Percentiles rank a stretch among this genome's conserved stretches.
phyloP scores from a whole-genome alignment of 1,284 basidiomycete genomes.

The Phlebopus sp. region DNA sequence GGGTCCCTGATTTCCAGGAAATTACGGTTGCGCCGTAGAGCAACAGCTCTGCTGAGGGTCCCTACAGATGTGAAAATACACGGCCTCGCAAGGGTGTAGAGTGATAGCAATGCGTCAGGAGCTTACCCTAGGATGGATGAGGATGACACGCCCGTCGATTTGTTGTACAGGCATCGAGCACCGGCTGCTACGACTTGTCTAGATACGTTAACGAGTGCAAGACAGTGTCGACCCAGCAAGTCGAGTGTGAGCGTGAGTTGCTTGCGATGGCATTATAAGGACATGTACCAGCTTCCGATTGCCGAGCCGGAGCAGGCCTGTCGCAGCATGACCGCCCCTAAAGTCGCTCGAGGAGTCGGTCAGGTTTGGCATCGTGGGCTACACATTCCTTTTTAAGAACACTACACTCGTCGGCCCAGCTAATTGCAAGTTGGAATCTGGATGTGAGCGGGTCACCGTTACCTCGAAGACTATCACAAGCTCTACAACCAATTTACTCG shows the following conservation, averaged over 20 bases:
- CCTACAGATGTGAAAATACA: slow-evolving; percentile 42
- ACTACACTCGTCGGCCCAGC: too few relatives aligned
- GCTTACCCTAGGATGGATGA: slow-evolving; percentile 54
- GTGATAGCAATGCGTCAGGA: background rate
- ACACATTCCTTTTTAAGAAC: too few relatives aligned
- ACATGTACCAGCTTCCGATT: background rate
- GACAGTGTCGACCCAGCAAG: background rate
- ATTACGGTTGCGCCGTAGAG: slow-evolving; percentile 82
- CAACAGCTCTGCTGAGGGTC: slow-evolving; percentile 67
- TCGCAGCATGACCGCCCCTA: background rate
- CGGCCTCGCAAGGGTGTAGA: background rate
- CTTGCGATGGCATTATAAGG: background rate
- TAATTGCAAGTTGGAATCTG: too few relatives aligned
- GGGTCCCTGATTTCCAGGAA: slow-evolving; percentile 64
- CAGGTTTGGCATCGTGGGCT: too few relatives aligned
- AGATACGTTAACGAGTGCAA: background rate
- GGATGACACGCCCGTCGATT: slow-evolving; percentile 37
- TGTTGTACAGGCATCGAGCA: slow-evolving; percentile 51
- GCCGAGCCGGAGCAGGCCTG: background rate
- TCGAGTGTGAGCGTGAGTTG: background rate
- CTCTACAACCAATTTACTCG: too few relatives aligned
- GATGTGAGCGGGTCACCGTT: too few relatives aligned
- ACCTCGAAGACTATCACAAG: too few relatives aligned
- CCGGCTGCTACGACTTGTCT: slow-evolving; percentile 11
- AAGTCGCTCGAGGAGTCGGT: too few relatives aligned